Evolutionary conservation across 1,284 basidiomycete species (phyloP).

Genomic region (Ceratobasidium theobromae): DNA sequence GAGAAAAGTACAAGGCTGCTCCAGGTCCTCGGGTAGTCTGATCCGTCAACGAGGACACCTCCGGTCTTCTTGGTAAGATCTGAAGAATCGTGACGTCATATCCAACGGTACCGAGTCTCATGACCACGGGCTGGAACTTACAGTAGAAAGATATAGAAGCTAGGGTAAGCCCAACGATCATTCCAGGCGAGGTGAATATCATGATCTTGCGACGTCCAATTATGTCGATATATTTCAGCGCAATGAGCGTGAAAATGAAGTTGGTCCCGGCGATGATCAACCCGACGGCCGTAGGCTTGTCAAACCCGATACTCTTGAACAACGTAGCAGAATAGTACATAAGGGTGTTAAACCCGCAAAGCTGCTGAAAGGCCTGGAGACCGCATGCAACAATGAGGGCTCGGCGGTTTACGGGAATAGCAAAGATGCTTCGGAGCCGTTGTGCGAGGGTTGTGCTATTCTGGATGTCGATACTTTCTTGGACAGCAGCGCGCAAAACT

Average conservation of each 20-base stretch:
- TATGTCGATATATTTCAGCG: slow-evolving; percentile 79
- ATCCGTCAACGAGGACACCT: slow-evolving; percentile 64
- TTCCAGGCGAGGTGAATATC: slow-evolving; percentile 73
- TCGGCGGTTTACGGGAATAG: slow-evolving; percentile 62
- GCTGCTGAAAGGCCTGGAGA: slow-evolving; percentile 79
- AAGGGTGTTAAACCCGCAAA: slow-evolving; percentile 74
- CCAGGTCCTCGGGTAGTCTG: slow-evolving; percentile 63
- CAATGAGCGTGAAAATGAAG: slow-evolving; percentile 79
- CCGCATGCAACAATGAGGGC: slow-evolving; percentile 75
- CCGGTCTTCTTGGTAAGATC: slow-evolving; percentile 68
- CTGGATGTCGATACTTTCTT: slow-evolving; percentile 62
- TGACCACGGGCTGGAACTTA: slow-evolving; percentile 45
- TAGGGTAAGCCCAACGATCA: slow-evolving; percentile 70
- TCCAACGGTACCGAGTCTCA: not conserved
- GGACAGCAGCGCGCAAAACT: slow-evolving; percentile 58
- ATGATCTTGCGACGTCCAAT: slow-evolving; percentile 77
- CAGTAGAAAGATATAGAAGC: slow-evolving; percentile 76
- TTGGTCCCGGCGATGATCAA: slow-evolving; percentile 78
- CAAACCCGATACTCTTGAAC: slow-evolving; percentile 77
- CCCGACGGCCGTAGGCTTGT: slow-evolving; percentile 77
- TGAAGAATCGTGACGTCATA: slow-evolving; percentile 42
- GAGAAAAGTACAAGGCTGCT: slow-evolving; percentile 70
- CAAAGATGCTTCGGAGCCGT: slow-evolving; percentile 57
- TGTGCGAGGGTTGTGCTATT: slow-evolving; percentile 63
- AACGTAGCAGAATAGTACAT: slow-evolving; percentile 80